A percentile compares a stretch with the other conserved stretches of the same genome.
phyloP scores from a whole-genome alignment of 176 grass and related monocot genomes.

The Pharus latifolius region DNA sequence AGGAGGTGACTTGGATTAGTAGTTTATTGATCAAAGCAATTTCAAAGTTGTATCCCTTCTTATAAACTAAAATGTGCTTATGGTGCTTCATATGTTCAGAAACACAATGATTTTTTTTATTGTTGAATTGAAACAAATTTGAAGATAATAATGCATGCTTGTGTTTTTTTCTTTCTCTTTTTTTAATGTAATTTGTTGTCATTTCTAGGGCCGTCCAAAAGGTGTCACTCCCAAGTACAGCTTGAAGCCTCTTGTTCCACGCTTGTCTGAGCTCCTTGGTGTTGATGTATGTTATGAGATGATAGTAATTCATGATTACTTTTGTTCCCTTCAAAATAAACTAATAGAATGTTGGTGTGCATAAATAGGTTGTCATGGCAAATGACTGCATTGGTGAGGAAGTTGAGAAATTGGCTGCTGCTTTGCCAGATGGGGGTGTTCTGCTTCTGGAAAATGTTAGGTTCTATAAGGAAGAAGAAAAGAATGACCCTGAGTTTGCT shows the following conservation, averaged over 20 bases:
- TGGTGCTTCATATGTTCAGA: background rate
- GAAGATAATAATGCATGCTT: too few relatives aligned
- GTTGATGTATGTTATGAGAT: constrained; percentile 44
- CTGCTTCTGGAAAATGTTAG: constrained; percentile 93
- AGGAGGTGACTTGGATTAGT: background rate
- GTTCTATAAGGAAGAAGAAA: constrained; percentile 96
- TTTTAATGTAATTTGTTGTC: background rate
- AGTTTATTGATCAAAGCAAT: background rate
- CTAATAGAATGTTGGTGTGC: background rate
- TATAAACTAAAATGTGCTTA: background rate
- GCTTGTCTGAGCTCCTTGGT: constrained; percentile 85
- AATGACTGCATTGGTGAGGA: constrained; percentile 82
- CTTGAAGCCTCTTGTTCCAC: constrained; percentile 91
- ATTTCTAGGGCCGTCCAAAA: constrained; percentile 81
- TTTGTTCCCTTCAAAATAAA: background rate
- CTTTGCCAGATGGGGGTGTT: constrained; percentile 78
- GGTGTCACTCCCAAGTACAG: constrained; percentile 91
- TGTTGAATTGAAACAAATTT: background rate
- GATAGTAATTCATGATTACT: background rate
- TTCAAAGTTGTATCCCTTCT: background rate
- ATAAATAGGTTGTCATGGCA: constrained; percentile 76
- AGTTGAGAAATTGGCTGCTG: constrained; percentile 61
- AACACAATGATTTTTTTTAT: background rate
- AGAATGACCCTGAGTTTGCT: constrained; percentile 89
- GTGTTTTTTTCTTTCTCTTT: background rate